Conservation (phyloP, 257 asterid genomes). For the Penstemon newberryi region DNA sequence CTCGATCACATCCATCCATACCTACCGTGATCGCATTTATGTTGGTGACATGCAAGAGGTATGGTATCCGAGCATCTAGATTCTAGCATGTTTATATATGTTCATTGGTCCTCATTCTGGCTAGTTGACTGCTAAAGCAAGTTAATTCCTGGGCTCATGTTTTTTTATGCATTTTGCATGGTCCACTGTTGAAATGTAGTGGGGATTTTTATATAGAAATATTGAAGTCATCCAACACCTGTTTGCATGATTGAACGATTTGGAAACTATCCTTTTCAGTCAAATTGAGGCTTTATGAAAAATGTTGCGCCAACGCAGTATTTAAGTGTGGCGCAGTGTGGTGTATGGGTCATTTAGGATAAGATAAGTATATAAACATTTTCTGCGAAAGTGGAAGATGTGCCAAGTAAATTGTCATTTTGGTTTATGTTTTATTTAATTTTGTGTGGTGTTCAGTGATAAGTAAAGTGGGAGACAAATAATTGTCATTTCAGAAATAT, state of each 20-base stretch:
- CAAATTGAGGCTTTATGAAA: not conserved
- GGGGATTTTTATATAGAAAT: not conserved
- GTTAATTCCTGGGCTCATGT: conserved; percentile 1
- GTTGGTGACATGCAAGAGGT: conserved; percentile 99
- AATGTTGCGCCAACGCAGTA: not conserved
- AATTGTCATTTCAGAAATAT: not conserved
- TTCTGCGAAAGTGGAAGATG: not conserved
- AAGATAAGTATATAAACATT: not conserved
- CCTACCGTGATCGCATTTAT: conserved; percentile 94
- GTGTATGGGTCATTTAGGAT: not conserved
- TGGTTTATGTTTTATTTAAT: not conserved
- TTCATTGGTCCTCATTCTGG: not conserved
- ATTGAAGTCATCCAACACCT: too few relatives aligned
- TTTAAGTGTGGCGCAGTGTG: not conserved
- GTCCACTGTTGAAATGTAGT: not conserved
- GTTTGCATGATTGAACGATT: not conserved
- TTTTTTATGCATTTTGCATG: conserved; percentile 1
- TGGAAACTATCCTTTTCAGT: conserved; percentile 3
- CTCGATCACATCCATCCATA: conserved; percentile 77
- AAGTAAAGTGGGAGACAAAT: not conserved
- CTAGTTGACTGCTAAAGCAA: not conserved
- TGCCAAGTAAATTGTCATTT: not conserved
- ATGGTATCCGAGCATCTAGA: conserved; percentile 32
- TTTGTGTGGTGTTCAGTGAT: conserved; percentile 13
- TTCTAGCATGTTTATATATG: not conserved